Evolutionary conservation across 1,284 basidiomycete genomes (phyloP), one percentile per base, ranked within the genome.

Genomic region (Melanopsichium pennsylvanicum): DNA sequence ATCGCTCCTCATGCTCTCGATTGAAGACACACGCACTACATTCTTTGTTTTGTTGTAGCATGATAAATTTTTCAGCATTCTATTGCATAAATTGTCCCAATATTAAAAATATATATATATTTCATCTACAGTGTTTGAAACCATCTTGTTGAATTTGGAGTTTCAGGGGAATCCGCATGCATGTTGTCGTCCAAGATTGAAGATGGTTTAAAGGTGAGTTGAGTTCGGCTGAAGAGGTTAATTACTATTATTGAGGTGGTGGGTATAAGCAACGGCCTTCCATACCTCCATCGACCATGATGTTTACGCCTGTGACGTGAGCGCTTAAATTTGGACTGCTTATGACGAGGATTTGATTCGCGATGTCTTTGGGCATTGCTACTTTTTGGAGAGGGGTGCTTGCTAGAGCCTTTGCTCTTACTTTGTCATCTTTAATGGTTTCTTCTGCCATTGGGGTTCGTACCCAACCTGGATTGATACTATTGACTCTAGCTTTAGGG

Each of bases 241-340:
- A n/a, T n/a, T n/a, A n/a, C n/a, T n/a, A 29, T 29, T 29, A 29
- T 13, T 29, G 27, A 21, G 58, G 58, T 18, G 64, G 64, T 4
- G 64, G 64, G 25, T 68, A 68, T 10, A 68, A 58, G 38, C 64
- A 68, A 7, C 84, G 45, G 36, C 89, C 89, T 83, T 91, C 89
- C 88, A 90, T 89, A 1, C 89, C 89, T 2, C 89, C 89, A 54
- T 87, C 86, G 2, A 90, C 85, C 86, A 89, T 87, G 33, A 90
- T 69, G 11, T 87, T 85, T 70, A 89, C 86, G 0, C 89, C 89
- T 0, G 86, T 86, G 15, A 90, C 85, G 76, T 90, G 89, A 0
- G 89, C 89, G 3, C 89, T 90, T 0, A 90, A 77, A 3, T 81
- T 82, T 5, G 85, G 82, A 0, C 88, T 90, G 0, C 89, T 85